phyloP scores from a whole-genome alignment of 768 basidiomycete species.

The Suillus subluteus region DNA sequence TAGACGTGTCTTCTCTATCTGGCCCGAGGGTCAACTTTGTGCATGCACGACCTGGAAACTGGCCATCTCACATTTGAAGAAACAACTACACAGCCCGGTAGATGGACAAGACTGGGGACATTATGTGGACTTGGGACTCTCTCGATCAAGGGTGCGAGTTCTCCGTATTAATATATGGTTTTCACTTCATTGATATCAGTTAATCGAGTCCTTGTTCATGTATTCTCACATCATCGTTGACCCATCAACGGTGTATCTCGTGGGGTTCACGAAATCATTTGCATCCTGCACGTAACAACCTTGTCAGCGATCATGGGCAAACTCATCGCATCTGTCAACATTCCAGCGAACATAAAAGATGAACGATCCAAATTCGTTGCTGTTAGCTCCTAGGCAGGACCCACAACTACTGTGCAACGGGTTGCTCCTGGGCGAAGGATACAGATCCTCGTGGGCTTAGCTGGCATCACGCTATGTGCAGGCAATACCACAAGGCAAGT shows the following conservation, averaged over 20 bases:
- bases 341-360: constrained; percentile 54
- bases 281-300: constrained; percentile 63
- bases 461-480: neutral
- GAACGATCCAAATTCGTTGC: constrained; percentile 41
- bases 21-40: constrained; percentile 72
- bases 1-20: constrained; percentile 75
- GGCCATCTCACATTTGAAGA: constrained; percentile 73
- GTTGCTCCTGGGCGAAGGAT: neutral
- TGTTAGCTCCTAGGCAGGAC: constrained; percentile 25
- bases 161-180: neutral
- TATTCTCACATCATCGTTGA: constrained; percentile 66
- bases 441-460: neutral
- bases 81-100: constrained; percentile 52
- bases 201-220: constrained; percentile 59
- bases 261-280: constrained; percentile 49
- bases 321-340: constrained; percentile 47
- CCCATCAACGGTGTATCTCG: constrained; percentile 54
- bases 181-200: constrained; percentile 4
- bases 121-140: constrained; percentile 74
- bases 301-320: constrained; percentile 59
- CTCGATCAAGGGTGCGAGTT: constrained; percentile 63
- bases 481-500: neutral
- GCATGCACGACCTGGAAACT: constrained; percentile 64
- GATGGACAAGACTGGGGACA: constrained; percentile 56
- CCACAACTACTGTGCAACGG: constrained; percentile 14